Conservation (phyloP, 2,329 filamentous ascomycete species). For the Blumeria hordei region DNA sequence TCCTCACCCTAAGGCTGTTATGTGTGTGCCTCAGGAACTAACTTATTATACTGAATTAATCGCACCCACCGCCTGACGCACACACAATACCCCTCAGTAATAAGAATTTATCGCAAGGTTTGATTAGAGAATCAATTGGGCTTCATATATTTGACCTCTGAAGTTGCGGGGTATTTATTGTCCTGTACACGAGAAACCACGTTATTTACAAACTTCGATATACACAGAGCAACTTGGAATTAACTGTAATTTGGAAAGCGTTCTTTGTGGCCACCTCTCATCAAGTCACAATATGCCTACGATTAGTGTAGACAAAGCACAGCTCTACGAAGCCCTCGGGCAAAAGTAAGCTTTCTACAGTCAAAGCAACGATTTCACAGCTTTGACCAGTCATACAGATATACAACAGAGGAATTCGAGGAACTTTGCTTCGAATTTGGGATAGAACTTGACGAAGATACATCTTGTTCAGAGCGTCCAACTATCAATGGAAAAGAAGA, state of each 20-base stretch:
- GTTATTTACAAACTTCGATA: too few relatives aligned
- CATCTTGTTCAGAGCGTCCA: constrained; percentile 30
- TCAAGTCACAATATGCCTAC: constrained; percentile 51
- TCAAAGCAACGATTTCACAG: constrained; percentile 5
- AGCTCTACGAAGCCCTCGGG: constrained; percentile 79
- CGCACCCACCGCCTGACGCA: too few relatives aligned
- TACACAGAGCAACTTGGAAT: too few relatives aligned
- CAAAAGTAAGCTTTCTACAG: constrained; percentile 39
- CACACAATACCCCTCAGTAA: too few relatives aligned
- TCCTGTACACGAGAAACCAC: too few relatives aligned
- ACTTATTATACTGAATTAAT: too few relatives aligned
- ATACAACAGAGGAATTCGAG: constrained; percentile 86
- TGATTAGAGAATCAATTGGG: too few relatives aligned
- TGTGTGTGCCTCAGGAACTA: too few relatives aligned
- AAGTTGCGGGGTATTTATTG: too few relatives aligned
- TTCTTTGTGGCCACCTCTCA: background rate
- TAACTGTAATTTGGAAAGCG: constrained; percentile 7
- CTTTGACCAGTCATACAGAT: constrained; percentile 25
- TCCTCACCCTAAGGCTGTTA: too few relatives aligned
- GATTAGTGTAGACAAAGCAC: constrained; percentile 88
- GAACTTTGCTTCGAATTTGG: constrained; percentile 92
- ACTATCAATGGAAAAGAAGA: constrained; percentile 59
- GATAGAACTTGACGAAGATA: constrained; percentile 89
- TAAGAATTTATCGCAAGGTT: too few relatives aligned
- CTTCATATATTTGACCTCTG: too few relatives aligned